A percentile compares a stretch with the other conserved stretches of the same genome.
Evolutionary conservation across 768 basidiomycete species (phyloP).

Genomic region (Auriscalpium orientale): DNA sequence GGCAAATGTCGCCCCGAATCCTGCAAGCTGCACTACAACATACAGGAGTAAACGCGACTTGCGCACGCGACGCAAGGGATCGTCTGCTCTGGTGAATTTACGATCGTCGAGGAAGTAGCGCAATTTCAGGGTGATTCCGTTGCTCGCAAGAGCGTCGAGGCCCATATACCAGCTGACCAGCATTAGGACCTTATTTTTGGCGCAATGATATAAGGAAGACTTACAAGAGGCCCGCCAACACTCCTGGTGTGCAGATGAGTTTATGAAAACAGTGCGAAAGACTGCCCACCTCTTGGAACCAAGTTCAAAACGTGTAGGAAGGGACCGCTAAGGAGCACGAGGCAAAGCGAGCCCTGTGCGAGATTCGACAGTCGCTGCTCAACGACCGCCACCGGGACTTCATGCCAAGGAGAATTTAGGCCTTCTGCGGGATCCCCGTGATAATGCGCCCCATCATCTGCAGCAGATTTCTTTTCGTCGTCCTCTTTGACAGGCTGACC

Average conservation of each 20-base stretch:
- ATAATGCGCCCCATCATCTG: conserved; percentile 3
- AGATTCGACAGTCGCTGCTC: conserved; percentile 93
- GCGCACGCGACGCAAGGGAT: conserved; percentile 73
- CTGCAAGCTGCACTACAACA: conserved; percentile 65
- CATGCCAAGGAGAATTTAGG: conserved; percentile 22
- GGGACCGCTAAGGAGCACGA: conserved; percentile 75
- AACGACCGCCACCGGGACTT: conserved; percentile 67
- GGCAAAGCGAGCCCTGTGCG: conserved; percentile 70
- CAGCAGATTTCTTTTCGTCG: conserved; percentile 29
- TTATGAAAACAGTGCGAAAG: conserved; percentile 23
- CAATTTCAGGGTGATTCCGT: conserved; percentile 77
- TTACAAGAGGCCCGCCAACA: conserved; percentile 82
- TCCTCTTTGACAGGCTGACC: conserved; percentile 34
- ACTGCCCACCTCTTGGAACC: conserved; percentile 50
- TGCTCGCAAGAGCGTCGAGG: conserved; percentile 66
- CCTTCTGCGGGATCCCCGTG: conserved; percentile 9
- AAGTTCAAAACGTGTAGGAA: conserved; percentile 73
- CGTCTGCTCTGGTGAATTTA: conserved; percentile 46
- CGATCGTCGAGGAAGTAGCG: conserved; percentile 74
- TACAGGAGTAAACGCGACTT: conserved; percentile 69
- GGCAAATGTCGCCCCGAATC: conserved; percentile 84
- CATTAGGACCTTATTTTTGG: not conserved
- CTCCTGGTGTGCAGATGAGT: conserved; percentile 31
- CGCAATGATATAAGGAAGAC: conserved; percentile 17
- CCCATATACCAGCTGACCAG: conserved; percentile 83